Conservation (phyloP, 2,329 filamentous ascomycete species). For the Monilinia aucupariae region DNA sequence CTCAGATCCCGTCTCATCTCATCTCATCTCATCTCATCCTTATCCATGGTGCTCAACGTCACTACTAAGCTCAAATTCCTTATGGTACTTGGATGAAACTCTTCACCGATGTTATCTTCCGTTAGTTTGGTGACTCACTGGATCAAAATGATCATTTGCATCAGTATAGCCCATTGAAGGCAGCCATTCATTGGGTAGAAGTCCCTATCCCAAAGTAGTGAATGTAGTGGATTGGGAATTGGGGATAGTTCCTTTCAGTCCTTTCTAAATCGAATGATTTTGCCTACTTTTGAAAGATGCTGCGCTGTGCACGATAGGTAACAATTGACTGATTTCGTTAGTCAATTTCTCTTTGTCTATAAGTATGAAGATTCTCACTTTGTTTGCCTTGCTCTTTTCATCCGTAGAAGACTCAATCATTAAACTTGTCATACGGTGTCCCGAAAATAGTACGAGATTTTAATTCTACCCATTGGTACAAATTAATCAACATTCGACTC, state of each 20-base stretch:
- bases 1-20: no score
- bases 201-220: neutral
- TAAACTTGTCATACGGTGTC: neutral
- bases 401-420: slow-evolving; percentile 1
- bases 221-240: neutral
- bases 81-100: neutral
- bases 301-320: neutral
- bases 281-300: neutral
- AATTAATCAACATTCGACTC: neutral
- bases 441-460: neutral
- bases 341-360: neutral
- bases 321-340: slow-evolving; percentile 1
- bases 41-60: neutral
- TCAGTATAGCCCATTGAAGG: neutral
- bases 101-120: slow-evolving; percentile 6
- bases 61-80: neutral
- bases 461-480: neutral
- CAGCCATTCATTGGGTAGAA: slow-evolving; percentile 5
- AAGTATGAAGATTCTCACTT: slow-evolving; percentile 3
- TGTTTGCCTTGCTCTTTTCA: slow-evolving; percentile 10
- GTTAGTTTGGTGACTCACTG: slow-evolving; percentile 8
- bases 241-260: neutral
- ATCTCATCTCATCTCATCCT: neutral
- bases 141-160: neutral
- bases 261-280: neutral